These are phyloP conservation scores for Tylopilus subfusipes DNA, from an alignment of 768 basidiomycete species.

Conservation along the genomic window DNA sequence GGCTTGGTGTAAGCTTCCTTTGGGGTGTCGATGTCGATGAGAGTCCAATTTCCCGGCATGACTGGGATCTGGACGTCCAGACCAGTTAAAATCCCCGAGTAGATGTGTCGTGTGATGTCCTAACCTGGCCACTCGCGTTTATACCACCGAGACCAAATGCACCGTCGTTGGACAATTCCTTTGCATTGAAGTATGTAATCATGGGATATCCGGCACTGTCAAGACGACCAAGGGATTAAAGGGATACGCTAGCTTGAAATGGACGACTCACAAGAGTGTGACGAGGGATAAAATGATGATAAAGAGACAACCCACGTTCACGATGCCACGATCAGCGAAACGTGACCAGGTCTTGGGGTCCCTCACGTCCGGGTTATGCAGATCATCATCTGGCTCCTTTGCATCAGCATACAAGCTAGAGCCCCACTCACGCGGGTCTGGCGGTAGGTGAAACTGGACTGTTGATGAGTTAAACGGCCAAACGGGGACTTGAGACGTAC, in stretches of 20 bases:
- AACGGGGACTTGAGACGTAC: slow-evolving; percentile 24
- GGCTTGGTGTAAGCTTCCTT: slow-evolving; percentile 48
- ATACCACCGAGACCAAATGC: slow-evolving; percentile 67
- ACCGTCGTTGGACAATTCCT: slow-evolving; percentile 33
- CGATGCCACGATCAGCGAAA: slow-evolving; percentile 58
- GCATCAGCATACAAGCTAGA: slow-evolving; percentile 51
- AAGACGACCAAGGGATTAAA: background rate
- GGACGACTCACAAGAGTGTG: slow-evolving; percentile 55
- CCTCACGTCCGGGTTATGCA: slow-evolving; percentile 60
- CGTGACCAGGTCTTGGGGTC: slow-evolving; percentile 35
- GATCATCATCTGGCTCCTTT: slow-evolving; percentile 65
- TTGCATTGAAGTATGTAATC: slow-evolving; percentile 35
- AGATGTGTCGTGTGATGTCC: background rate
- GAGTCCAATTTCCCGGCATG: slow-evolving; percentile 51
- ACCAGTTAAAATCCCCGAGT: background rate
- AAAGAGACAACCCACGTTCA: slow-evolving; percentile 69
- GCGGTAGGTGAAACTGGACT: slow-evolving; percentile 55
- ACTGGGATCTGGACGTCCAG: slow-evolving; percentile 45
- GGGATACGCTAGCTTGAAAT: background rate
- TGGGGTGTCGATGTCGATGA: slow-evolving; percentile 61
- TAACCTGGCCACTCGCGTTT: slow-evolving; percentile 70
- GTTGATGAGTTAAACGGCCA: background rate
- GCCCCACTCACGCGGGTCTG: slow-evolving; percentile 68
- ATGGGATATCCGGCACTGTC: slow-evolving; percentile 44
- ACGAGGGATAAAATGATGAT: slow-evolving; percentile 48